Conservation (phyloP, 2,329 filamentous ascomycete genomes). For the Penicillium sp. region DNA sequence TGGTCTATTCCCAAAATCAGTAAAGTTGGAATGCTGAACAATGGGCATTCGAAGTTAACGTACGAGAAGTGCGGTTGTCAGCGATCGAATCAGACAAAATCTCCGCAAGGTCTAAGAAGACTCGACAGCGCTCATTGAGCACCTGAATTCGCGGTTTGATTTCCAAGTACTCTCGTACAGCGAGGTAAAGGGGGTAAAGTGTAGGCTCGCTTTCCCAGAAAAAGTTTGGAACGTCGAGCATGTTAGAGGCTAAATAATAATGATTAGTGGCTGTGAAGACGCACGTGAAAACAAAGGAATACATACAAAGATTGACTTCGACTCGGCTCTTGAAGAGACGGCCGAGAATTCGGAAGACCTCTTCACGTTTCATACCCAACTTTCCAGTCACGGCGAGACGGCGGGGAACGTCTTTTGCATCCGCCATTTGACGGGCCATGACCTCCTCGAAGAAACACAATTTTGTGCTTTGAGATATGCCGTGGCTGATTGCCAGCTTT, state of each 20-base stretch:
- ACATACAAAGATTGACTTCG: constrained; percentile 94
- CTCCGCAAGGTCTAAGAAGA: constrained; percentile 94
- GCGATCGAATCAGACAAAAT: constrained; percentile 90
- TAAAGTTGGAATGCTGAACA: not conserved
- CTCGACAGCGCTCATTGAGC: constrained; percentile 92
- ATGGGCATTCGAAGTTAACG: constrained; percentile 14
- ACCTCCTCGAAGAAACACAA: constrained; percentile 93
- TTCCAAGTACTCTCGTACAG: constrained; percentile 94
- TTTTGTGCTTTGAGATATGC: constrained; percentile 96
- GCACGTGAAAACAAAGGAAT: not conserved
- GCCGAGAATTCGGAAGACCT: constrained; percentile 90
- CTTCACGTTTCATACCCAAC: constrained; percentile 84
- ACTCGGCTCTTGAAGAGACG: constrained; percentile 90
- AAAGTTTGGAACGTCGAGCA: constrained; percentile 83
- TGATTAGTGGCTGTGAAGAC: not conserved
- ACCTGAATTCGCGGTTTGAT: constrained; percentile 96
- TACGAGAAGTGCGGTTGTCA: constrained; percentile 87
- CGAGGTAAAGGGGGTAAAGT: constrained; percentile 88
- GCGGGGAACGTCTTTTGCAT: constrained; percentile 89
- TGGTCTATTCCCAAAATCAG: constrained; percentile 54
- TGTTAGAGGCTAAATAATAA: constrained; percentile 71
- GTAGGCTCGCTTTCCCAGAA: constrained; percentile 95
- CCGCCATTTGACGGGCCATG: constrained; percentile 91
- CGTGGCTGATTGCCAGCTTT: constrained; percentile 95
- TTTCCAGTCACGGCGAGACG: constrained; percentile 84